phyloP scores from a whole-genome alignment of 257 asterid genomes.

The Solanum tarapatanum region DNA sequence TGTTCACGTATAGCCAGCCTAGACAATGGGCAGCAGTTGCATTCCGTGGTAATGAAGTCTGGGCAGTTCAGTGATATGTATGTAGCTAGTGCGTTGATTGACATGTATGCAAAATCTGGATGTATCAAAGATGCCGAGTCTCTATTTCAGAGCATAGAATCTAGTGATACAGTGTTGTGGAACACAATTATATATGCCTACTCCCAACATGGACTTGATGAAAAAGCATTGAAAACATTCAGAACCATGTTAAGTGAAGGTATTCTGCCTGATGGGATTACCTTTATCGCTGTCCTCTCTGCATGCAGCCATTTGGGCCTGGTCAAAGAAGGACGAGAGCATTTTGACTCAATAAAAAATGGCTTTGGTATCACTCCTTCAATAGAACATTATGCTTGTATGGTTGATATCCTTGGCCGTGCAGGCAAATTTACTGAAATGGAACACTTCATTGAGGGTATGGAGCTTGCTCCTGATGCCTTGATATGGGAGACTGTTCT shows the following conservation, averaged over 20 bases:
- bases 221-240: slow-evolving; percentile 53
- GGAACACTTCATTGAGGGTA: slow-evolving; percentile 39
- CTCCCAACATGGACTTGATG: slow-evolving; percentile 65
- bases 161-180: slow-evolving; percentile 60
- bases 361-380: slow-evolving; percentile 41
- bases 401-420: slow-evolving; percentile 73
- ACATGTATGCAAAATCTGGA: slow-evolving; percentile 84
- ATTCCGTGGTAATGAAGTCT: slow-evolving; percentile 44
- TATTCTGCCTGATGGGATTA: slow-evolving; percentile 43
- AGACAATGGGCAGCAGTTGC: slow-evolving; percentile 53
- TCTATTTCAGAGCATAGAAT: slow-evolving; percentile 26
- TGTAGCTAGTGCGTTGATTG: slow-evolving; percentile 53
- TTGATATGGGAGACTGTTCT: slow-evolving; percentile 77
- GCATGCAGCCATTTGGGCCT: slow-evolving; percentile 83
- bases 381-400: slow-evolving; percentile 68
- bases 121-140: slow-evolving; percentile 53
- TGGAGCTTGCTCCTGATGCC: slow-evolving; percentile 52
- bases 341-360: slow-evolving; percentile 44
- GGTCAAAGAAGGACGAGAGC: slow-evolving; percentile 51
- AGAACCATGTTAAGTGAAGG: slow-evolving; percentile 35
- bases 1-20: slow-evolving; percentile 61
- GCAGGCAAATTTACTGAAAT: slow-evolving; percentile 63
- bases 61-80: slow-evolving; percentile 42
- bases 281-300: slow-evolving; percentile 65
- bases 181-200: slow-evolving; percentile 68